Conservation (phyloP, 23 red algal species). For the Gracilaria domingensis region DNA sequence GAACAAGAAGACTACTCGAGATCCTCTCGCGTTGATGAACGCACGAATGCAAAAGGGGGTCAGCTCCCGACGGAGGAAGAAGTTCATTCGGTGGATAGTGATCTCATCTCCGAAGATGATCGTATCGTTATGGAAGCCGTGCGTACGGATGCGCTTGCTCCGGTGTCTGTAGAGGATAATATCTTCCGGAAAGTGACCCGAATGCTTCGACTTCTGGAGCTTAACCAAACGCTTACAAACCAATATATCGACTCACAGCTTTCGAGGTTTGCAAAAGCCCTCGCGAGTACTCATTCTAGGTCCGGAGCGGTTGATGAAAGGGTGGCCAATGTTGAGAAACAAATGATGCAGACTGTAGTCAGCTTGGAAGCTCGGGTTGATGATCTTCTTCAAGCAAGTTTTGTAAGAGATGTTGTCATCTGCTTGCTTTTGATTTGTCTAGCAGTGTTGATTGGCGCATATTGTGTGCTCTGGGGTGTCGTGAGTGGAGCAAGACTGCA, state of each 20-base stretch:
- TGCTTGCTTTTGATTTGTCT: slow-evolving; percentile 23
- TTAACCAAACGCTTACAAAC: slow-evolving; percentile 88
- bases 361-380: slow-evolving; percentile 18
- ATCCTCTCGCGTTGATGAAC: not conserved
- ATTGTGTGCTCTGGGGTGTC: slow-evolving; percentile 60
- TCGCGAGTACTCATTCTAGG: slow-evolving; percentile 26
- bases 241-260: slow-evolving; percentile 89
- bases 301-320: slow-evolving; percentile 18
- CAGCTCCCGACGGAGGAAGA: not conserved
- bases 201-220: slow-evolving; percentile 75
- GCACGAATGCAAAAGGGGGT: not conserved
- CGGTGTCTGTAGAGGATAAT: slow-evolving; percentile 60
- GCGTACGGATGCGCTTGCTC: slow-evolving; percentile 35
- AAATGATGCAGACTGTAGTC: slow-evolving; percentile 18
- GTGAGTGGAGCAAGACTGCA: slow-evolving; percentile 12
- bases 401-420: slow-evolving; percentile 47
- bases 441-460: slow-evolving; percentile 35
- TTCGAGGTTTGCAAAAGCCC: slow-evolving; percentile 51
- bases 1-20: slow-evolving; percentile 1
- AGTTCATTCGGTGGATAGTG: slow-evolving; percentile 6
- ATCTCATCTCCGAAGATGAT: slow-evolving; percentile 62
- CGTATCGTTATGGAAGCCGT: slow-evolving; percentile 63
- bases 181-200: slow-evolving; percentile 94
- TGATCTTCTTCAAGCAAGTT: slow-evolving; percentile 1
- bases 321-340: not conserved